Evolutionary conservation across 306 rosid genomes (phyloP).

Genomic region (Cercis canadensis): DNA sequence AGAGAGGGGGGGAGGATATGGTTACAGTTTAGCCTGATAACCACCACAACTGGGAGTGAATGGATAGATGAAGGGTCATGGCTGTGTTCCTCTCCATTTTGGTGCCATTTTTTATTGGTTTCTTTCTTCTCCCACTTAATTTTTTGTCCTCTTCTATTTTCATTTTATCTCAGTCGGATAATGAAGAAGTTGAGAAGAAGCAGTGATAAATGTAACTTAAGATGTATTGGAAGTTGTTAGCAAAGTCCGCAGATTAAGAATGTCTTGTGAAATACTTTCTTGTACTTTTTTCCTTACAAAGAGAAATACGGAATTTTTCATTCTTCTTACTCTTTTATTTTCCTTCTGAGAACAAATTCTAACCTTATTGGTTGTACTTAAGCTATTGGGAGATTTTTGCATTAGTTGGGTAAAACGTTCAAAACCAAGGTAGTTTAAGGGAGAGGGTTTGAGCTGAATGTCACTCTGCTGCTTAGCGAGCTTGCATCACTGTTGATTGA

Average conservation of each 20-base stretch:
- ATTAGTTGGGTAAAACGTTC: too few species aligned
- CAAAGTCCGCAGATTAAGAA: constrained; percentile 59
- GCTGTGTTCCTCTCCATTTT: constrained; percentile 51
- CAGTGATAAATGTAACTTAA: constrained; percentile 64
- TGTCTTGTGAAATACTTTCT: constrained; percentile 60
- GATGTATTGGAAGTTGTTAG: constrained; percentile 63
- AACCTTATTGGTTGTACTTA: too few species aligned
- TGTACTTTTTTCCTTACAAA: constrained; percentile 43
- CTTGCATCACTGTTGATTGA: too few species aligned
- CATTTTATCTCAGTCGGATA: constrained; percentile 51
- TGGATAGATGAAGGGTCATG: constrained; percentile 45
- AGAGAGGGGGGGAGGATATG: constrained; percentile 61
- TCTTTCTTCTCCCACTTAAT: constrained; percentile 37
- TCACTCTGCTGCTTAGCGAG: too few species aligned
- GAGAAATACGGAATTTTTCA: constrained; percentile 36
- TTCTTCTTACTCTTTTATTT: background rate
- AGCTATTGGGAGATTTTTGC: too few species aligned
- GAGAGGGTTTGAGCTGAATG: too few species aligned
- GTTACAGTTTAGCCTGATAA: constrained; percentile 46
- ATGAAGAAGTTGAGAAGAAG: constrained; percentile 53
- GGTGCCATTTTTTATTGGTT: constrained; percentile 60
- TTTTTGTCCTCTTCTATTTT: constrained; percentile 40
- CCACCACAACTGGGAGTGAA: constrained; percentile 37
- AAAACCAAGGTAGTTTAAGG: too few species aligned
- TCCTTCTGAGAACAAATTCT: background rate